Percentiles rank a stretch among this genome's conserved stretches.
These are phyloP conservation scores for Psidium friedrichsthalianum DNA, from an alignment of 345 rosid genomes.

Conservation along the genomic window DNA sequence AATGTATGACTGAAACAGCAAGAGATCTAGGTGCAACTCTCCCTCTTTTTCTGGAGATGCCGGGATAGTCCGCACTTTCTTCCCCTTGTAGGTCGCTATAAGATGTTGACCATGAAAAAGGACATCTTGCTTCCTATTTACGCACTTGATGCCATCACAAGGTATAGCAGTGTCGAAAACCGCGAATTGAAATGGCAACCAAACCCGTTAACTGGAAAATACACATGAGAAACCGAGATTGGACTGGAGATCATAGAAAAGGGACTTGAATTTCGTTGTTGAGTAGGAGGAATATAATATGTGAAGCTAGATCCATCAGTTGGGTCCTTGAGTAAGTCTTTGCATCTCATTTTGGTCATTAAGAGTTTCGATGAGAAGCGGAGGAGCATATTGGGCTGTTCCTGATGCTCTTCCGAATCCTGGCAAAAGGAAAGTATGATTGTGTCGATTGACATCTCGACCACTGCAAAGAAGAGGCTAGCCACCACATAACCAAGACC, in stretches of 20 bases:
- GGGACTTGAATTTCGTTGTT: background rate
- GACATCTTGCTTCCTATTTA: background rate
- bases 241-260: background rate
- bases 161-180: background rate
- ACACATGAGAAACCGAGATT: background rate
- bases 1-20: background rate
- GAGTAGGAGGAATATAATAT: background rate
- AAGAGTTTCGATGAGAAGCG: slow-evolving; percentile 81
- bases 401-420: slow-evolving; percentile 98
- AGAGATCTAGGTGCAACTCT: background rate
- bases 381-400: slow-evolving; percentile 90
- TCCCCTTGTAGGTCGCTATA: background rate
- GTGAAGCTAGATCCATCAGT: background rate
- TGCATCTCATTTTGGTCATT: slow-evolving; percentile 57
- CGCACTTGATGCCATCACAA: background rate
- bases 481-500: slow-evolving; percentile 83
- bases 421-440: slow-evolving; percentile 94
- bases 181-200: background rate
- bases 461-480: slow-evolving; percentile 88
- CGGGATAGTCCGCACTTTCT: background rate
- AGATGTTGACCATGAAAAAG: background rate
- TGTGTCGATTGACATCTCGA: slow-evolving; percentile 94
- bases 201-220: background rate
- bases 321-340: slow-evolving; percentile 49
- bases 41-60: background rate